Conservation (phyloP, 371 early-diverging fungal genomes). For the Rhizopus microsporus region DNA sequence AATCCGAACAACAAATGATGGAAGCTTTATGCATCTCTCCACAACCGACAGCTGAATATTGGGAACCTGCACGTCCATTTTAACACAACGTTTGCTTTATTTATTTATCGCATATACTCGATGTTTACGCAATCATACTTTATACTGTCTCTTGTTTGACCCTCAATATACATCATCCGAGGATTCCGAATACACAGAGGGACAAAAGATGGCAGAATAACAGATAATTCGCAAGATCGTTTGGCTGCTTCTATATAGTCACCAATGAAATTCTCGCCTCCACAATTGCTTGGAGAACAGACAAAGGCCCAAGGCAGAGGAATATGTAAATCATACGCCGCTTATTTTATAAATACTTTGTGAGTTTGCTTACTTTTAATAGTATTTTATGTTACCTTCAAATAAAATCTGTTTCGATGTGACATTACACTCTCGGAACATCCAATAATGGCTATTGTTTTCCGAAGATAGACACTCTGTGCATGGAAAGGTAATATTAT, state of each 20-base stretch:
- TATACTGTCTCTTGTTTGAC: background rate
- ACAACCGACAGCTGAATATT: constrained; percentile 20
- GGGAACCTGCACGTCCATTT: constrained; percentile 19
- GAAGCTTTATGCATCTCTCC: constrained; percentile 8
- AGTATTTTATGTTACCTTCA: constrained; percentile 22
- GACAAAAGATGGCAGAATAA: constrained; percentile 26
- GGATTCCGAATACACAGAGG: constrained; percentile 29
- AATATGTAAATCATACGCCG: constrained; percentile 17
- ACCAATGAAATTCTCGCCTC: constrained; percentile 22
- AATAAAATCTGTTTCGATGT: constrained; percentile 28
- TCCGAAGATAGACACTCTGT: constrained; percentile 38
- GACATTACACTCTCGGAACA: constrained; percentile 39
- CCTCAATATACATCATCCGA: background rate
- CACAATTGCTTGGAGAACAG: constrained; percentile 32
- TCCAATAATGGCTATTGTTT: constrained; percentile 49
- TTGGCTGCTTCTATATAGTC: constrained; percentile 30
- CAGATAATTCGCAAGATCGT: constrained; percentile 38
- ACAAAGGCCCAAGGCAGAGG: constrained; percentile 50
- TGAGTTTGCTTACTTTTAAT: background rate
- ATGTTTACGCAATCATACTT: constrained; percentile 16
- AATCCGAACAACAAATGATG: constrained; percentile 26
- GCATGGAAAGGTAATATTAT: constrained; percentile 49
- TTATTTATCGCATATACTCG: constrained; percentile 4
- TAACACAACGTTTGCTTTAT: background rate
- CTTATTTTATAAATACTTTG: constrained; percentile 13